phyloP scores from a whole-genome alignment of 1,284 basidiomycete species.

The Moniliella sp. region DNA sequence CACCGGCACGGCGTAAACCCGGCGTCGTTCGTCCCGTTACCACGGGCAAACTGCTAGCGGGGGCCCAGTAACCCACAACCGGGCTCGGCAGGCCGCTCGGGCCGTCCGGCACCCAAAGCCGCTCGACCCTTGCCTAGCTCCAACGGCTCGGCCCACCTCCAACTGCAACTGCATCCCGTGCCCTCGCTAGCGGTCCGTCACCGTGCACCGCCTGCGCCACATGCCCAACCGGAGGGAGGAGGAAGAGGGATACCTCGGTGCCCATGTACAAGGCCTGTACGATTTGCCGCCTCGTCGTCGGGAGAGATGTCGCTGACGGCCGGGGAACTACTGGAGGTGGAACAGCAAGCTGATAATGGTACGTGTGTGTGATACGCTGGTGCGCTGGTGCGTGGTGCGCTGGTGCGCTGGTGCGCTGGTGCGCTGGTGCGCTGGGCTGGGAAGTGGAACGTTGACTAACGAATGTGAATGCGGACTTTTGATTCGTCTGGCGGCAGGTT shows the following conservation, averaged over 20 bases:
- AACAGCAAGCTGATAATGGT: conserved; percentile 55
- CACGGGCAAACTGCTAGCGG: conserved; percentile 57
- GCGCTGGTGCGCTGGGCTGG: too few relatives aligned
- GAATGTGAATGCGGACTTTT: neutral
- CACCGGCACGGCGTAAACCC: conserved; percentile 65
- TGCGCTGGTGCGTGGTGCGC: too few relatives aligned
- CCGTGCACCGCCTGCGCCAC: conserved; percentile 37
- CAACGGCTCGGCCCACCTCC: too few relatives aligned
- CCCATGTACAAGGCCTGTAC: conserved; percentile 53
- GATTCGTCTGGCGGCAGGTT: conserved; percentile 37
- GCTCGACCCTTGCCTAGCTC: conserved; percentile 1
- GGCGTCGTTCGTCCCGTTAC: conserved; percentile 63
- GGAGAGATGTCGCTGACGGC: conserved; percentile 76
- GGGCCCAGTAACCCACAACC: conserved; percentile 40
- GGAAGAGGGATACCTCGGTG: conserved; percentile 42
- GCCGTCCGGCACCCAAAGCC: conserved; percentile 3
- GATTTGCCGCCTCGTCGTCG: conserved; percentile 54
- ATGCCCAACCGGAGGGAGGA: conserved; percentile 34
- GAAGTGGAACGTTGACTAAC: conserved; percentile 4
- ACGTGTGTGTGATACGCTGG: too few relatives aligned
- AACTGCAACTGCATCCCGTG: too few relatives aligned
- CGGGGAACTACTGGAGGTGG: conserved; percentile 74
- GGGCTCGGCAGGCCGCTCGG: conserved; percentile 17
- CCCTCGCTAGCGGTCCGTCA: neutral
- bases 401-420: too few relatives aligned